Evolutionary conservation across 2,329 filamentous ascomycete species (phyloP).

Genomic region (Dothideomycetes sp.): DNA sequence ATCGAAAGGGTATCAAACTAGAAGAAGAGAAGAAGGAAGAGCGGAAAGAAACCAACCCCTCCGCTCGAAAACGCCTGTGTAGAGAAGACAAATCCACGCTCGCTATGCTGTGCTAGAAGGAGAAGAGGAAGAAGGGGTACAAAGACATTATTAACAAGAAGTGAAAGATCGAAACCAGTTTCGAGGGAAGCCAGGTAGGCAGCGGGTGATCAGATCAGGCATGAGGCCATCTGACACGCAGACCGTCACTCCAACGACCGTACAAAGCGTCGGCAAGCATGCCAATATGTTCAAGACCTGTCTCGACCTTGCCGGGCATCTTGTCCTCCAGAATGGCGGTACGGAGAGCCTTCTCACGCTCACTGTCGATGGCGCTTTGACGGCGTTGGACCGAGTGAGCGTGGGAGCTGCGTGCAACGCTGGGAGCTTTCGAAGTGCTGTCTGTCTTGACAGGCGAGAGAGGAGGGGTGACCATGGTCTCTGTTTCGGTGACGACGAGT

Average conservation of each 20-base stretch:
- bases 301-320: conserved; percentile 48
- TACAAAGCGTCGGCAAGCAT: conserved; percentile 87
- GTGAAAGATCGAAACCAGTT: not conserved
- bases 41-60: not conserved
- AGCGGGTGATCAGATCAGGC: not conserved
- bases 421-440: conserved; percentile 55
- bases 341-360: conserved; percentile 29
- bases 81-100: not conserved
- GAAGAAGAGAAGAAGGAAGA: not conserved
- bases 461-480: conserved; percentile 8
- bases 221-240: conserved; percentile 45
- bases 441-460: conserved; percentile 28
- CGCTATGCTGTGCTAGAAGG: conserved; percentile 10
- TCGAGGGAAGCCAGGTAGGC: not conserved
- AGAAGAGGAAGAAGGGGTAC: not conserved
- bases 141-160: not conserved
- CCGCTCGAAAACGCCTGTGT: conserved; percentile 3
- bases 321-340: conserved; percentile 43
- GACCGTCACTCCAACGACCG: conserved; percentile 76
- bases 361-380: conserved; percentile 6
- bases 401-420: conserved; percentile 76
- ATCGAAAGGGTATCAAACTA: conserved; percentile 9
- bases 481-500: conserved; percentile 7
- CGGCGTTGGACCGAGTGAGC: conserved; percentile 48
- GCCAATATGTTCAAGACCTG: conserved; percentile 87